phyloP scores from a whole-genome alignment of 2,329 filamentous ascomycete genomes.

The Pseudophaeomoniella oleicola region DNA sequence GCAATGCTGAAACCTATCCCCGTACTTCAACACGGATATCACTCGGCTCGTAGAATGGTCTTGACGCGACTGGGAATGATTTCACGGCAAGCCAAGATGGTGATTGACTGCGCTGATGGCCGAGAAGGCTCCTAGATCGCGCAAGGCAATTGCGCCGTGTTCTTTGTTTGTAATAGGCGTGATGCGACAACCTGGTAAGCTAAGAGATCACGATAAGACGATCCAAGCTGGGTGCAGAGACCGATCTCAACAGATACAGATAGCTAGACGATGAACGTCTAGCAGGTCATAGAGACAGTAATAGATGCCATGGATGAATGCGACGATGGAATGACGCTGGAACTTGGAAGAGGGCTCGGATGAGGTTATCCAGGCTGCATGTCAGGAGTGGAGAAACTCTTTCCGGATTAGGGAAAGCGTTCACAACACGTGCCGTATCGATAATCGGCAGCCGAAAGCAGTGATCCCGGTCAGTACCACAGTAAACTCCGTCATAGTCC shows the following conservation, averaged over 20 bases:
- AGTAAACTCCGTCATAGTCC: too few relatives aligned
- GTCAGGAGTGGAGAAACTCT: neutral
- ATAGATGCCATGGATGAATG: slow-evolving; percentile 8
- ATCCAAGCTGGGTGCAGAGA: slow-evolving; percentile 31
- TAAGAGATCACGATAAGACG: slow-evolving; percentile 28
- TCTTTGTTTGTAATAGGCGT: slow-evolving; percentile 5
- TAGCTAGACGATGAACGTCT: slow-evolving; percentile 30
- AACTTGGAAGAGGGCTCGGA: too few relatives aligned
- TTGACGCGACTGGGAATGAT: too few relatives aligned
- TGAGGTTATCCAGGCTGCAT: neutral
- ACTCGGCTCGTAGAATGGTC: too few relatives aligned
- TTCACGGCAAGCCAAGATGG: too few relatives aligned
- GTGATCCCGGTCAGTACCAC: too few relatives aligned
- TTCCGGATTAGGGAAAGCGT: neutral
- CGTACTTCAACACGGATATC: too few relatives aligned
- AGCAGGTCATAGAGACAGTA: slow-evolving; percentile 19
- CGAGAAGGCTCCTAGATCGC: too few relatives aligned
- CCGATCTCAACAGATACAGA: slow-evolving; percentile 22
- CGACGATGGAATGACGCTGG: slow-evolving; percentile 7
- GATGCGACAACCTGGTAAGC: slow-evolving; percentile 18
- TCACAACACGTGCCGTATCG: neutral
- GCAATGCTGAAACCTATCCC: too few relatives aligned
- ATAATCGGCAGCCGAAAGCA: neutral
- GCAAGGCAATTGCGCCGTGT: too few relatives aligned
- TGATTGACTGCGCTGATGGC: too few relatives aligned